Evolutionary conservation across 2,329 filamentous ascomycete genomes (phyloP).

Genomic region (Alternaria panax): DNA sequence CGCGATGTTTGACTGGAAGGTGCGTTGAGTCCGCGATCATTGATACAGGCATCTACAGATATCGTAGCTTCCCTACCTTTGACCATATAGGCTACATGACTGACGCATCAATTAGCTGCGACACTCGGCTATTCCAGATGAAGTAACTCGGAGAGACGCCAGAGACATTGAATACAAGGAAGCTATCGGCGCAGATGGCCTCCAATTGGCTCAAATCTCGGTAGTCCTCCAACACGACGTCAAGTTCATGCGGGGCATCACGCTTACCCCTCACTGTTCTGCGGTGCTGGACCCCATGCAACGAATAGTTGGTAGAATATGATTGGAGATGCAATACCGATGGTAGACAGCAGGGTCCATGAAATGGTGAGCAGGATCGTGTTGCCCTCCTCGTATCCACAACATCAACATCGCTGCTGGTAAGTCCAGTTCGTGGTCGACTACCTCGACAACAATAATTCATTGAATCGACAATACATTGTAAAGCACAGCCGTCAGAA

Average conservation of each 20-base stretch:
- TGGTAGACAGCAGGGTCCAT: slow-evolving; percentile 2
- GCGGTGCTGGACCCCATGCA: slow-evolving; percentile 3
- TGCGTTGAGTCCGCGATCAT: neutral
- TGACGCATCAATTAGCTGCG: slow-evolving; percentile 6
- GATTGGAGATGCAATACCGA: slow-evolving; percentile 13
- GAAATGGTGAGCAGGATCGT: neutral
- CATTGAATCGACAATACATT: neutral
- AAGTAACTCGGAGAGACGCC: neutral
- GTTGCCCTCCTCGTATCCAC: neutral
- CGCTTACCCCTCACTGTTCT: slow-evolving; percentile 26
- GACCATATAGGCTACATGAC: slow-evolving; percentile 9
- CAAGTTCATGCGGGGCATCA: slow-evolving; percentile 15
- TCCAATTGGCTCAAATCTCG: slow-evolving; percentile 22
- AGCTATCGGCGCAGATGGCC: slow-evolving; percentile 8
- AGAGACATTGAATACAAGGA: neutral
- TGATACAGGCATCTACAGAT: neutral
- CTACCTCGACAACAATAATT: neutral
- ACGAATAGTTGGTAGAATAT: slow-evolving; percentile 3
- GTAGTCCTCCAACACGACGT: slow-evolving; percentile 20
- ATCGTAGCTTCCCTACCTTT: slow-evolving; percentile 30
- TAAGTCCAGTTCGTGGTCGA: neutral
- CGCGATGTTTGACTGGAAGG: neutral
- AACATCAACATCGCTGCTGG: slow-evolving; percentile 9
- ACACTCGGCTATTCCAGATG: slow-evolving; percentile 16
- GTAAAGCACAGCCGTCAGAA: neutral